A percentile compares a stretch with the other conserved stretches of the same genome.
phyloP scores from a whole-genome alignment of 345 rosid species.

The Rhodomyrtus tomentosa region DNA sequence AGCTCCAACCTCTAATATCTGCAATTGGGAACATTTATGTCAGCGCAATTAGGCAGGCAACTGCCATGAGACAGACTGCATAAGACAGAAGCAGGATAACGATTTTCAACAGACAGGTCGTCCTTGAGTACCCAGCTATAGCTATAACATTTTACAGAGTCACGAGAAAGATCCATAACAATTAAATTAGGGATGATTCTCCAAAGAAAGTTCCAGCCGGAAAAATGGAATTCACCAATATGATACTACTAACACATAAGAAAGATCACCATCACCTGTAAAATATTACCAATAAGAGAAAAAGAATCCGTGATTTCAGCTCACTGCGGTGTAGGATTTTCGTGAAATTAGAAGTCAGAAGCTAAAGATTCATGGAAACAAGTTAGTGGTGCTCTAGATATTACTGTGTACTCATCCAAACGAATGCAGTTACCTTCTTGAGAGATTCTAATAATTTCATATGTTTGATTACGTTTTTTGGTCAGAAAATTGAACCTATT shows the following conservation, averaged over 20 bases:
- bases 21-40: constrained; percentile 10
- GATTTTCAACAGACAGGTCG: neutral
- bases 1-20: constrained; percentile 87
- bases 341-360: neutral
- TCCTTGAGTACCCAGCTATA: neutral
- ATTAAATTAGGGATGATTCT: neutral
- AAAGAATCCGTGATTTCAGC: neutral
- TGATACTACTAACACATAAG: neutral
- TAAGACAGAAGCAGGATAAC: neutral
- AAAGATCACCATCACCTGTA: neutral
- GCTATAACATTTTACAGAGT: neutral
- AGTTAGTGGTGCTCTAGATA: neutral
- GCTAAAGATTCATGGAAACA: neutral
- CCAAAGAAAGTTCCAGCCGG: neutral
- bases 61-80: neutral
- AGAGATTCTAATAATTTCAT: neutral
- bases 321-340: neutral
- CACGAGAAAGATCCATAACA: neutral
- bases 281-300: neutral
- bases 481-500: neutral
- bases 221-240: neutral
- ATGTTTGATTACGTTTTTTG: neutral
- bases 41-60: neutral
- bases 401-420: neutral
- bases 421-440: too few species aligned